phyloP scores from a whole-genome alignment of 2,329 filamentous ascomycete species.

The Monilinia polystroma region DNA sequence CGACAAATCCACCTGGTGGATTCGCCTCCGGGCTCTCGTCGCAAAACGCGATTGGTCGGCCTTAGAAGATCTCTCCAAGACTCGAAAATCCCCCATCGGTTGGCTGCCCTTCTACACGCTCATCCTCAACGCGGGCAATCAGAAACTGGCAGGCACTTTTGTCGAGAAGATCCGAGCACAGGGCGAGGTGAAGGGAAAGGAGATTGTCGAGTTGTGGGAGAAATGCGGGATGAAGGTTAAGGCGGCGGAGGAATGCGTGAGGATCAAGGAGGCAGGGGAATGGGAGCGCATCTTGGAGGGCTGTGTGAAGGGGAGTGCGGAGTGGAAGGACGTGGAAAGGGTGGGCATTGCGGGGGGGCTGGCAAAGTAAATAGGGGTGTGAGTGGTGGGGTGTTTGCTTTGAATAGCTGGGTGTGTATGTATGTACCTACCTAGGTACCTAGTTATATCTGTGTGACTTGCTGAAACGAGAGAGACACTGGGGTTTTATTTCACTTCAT shows the following conservation, averaged over 20 bases:
- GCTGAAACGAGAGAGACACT: background rate
- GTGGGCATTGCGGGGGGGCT: constrained; percentile 58
- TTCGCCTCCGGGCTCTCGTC: constrained; percentile 79
- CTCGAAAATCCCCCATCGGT: constrained; percentile 84
- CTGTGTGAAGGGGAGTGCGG: constrained; percentile 65
- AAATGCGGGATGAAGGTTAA: constrained; percentile 89
- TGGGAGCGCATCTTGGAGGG: constrained; percentile 72
- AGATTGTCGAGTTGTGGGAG: constrained; percentile 73
- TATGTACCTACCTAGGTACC: too few relatives aligned
- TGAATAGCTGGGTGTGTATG: background rate
- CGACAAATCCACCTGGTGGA: constrained; percentile 89
- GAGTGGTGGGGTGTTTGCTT: too few relatives aligned
- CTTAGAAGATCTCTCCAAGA: constrained; percentile 78
- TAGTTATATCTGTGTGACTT: too few relatives aligned
- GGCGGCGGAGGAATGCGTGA: constrained; percentile 88
- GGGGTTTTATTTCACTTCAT: background rate
- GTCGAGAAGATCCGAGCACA: constrained; percentile 96
- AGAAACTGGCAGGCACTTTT: constrained; percentile 84
- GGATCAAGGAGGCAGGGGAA: constrained; percentile 73
- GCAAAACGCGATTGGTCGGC: constrained; percentile 90
- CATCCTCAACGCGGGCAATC: constrained; percentile 83
- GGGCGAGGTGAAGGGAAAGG: constrained; percentile 77
- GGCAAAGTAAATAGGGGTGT: constrained; percentile 43
- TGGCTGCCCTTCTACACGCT: constrained; percentile 97
- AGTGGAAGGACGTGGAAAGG: constrained; percentile 77